Base-by-base conservation (phyloP, 176 grass and related monocot genomes). In the Oryza punctata region DNA sequence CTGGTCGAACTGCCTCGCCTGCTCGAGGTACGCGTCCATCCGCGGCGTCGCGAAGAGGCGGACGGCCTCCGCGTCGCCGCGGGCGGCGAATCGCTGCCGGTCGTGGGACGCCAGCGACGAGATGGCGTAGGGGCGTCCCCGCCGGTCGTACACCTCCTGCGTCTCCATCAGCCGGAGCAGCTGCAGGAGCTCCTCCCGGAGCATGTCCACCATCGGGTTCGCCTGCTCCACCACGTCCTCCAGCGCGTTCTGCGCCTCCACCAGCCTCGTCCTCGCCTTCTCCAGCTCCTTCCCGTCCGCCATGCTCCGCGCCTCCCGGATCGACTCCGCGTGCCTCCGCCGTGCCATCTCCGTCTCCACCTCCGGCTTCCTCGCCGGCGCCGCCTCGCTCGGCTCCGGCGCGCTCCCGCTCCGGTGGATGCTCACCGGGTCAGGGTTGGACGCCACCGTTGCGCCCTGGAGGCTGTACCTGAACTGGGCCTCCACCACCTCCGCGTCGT, bases 31-130 rank as follows among this genome's bases (percentile, higher is more conserved):
- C 0, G 25, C 4, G 24, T 61, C 46, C 85, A 87, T 87, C 33
- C 85, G 85, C 32, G 78, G 70, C 33, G 85, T 87, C 24, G 46
- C 85, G 63, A 60, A 87, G 63, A 81, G 85, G 3, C 33, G 19
- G 6, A 60, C 13, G 18, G 3, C 23, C 12, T 87, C 63, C 14
- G 24, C 38, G 33, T 81, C 78, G 18, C 44, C 63, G 59, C 84
- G 68, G 8, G 61, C 70, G 7, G 70, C 78, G 15, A 54, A 73
- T 7, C 85, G 70, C 78, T 81, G 85, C 7, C 45, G 32, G 25
- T 30, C 78, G 25, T 87, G 85, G 45, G 61, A 87, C 7, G 63
- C 43, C 2, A 60, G 33, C 1, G 85, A 28, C 32, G 85, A 69
- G 1, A 87, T 70, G 12, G 85, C 85, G 78, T 75, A 87, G 0